Conservation (phyloP, 352 stramenopile genomes). For the Pythium dissimile region DNA sequence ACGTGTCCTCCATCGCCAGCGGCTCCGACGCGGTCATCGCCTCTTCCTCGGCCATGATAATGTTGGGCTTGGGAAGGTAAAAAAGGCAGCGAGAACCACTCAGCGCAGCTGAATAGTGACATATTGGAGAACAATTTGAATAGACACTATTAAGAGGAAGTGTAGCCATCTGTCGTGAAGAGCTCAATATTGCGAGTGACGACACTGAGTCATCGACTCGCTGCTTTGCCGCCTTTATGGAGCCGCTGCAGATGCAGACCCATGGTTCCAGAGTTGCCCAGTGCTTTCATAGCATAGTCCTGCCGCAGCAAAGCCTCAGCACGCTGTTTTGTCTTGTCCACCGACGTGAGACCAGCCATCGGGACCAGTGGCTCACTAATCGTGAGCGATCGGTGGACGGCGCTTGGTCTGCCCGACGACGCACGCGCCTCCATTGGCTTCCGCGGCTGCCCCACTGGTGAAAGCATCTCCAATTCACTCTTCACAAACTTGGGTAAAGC, state of each 20-base stretch:
- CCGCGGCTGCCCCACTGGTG: not conserved
- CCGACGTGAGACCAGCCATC: not conserved
- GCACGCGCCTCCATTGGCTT: not conserved
- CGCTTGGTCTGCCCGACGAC: not conserved
- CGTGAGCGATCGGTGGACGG: conserved; percentile 1
- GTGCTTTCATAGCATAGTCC: no score
- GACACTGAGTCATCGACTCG: conserved; percentile 9
- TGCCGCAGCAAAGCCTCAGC: conserved; percentile 5
- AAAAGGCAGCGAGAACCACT: not conserved
- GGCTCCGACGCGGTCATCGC: conserved; percentile 47
- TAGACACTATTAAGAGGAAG: not conserved
- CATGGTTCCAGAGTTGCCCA: conserved; percentile 1
- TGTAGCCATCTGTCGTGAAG: not conserved
- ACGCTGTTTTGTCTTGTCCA: conserved; percentile 15
- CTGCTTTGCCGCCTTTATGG: conserved; percentile 17
- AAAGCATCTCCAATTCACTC: not conserved
- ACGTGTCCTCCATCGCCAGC: conserved; percentile 66
- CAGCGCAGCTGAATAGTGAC: not conserved
- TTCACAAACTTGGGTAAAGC: not conserved
- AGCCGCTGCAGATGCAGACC: conserved; percentile 14
- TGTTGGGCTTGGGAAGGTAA: not conserved
- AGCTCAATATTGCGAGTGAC: no score
- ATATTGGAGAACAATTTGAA: not conserved
- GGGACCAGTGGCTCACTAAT: not conserved
- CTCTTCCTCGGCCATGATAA: conserved; percentile 55